Conservation (phyloP, 2,329 filamentous ascomycete species). For the Aquanectria penicillioides region DNA sequence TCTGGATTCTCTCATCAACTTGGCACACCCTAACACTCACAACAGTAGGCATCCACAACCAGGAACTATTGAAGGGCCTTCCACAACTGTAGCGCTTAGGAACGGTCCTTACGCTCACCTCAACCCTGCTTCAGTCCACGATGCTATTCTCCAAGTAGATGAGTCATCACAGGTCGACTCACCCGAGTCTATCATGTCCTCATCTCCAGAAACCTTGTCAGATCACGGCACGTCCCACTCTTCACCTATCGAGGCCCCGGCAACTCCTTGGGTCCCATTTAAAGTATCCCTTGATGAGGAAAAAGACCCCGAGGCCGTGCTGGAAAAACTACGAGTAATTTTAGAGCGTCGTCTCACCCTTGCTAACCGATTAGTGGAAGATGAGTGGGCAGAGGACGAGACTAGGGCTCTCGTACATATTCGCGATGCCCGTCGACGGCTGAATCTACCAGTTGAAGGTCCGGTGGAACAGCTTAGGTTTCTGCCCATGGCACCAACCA, state of each 20-base stretch:
- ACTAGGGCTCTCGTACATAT: conserved; percentile 5
- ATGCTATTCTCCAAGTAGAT: conserved; percentile 48
- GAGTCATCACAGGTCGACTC: conserved; percentile 18
- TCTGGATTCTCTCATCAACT: not conserved
- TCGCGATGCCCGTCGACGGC: conserved; percentile 25
- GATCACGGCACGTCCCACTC: not conserved
- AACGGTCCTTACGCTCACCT: conserved; percentile 49
- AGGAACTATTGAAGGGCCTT: conserved; percentile 16
- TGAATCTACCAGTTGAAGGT: conserved; percentile 36
- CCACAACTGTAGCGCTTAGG: conserved; percentile 32
- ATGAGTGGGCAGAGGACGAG: conserved; percentile 39
- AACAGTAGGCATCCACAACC: conserved; percentile 18
- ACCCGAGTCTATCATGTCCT: conserved; percentile 12
- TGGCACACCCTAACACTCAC: not conserved
- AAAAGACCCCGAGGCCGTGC: conserved; percentile 41
- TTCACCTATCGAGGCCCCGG: conserved; percentile 8
- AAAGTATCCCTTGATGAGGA: conserved; percentile 39
- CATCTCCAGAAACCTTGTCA: conserved; percentile 2
- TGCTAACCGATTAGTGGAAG: conserved; percentile 42
- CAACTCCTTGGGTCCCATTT: conserved; percentile 39
- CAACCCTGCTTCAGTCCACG: conserved; percentile 46
- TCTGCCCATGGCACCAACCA: conserved; percentile 54
- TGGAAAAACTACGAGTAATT: conserved; percentile 43
- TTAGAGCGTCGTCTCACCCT: conserved; percentile 43
- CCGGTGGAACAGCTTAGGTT: conserved; percentile 50